phyloP scores from a whole-genome alignment of 805 yeast genomes.

The Citeromyces nyonsensis region DNA sequence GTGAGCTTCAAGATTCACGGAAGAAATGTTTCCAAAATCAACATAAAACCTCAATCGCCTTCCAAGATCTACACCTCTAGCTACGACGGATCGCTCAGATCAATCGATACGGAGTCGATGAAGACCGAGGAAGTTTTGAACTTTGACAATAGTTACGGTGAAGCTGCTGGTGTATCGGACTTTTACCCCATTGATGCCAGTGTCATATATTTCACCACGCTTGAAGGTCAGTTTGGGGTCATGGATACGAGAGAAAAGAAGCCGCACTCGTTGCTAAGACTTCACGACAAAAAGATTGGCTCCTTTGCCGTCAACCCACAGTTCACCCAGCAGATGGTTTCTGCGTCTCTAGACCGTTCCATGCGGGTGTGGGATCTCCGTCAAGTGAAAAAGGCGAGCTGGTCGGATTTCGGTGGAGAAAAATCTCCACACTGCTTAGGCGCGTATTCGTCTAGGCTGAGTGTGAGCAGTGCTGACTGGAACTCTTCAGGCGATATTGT shows the following conservation, averaged over 20 bases:
- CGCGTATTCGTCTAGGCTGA: conserved; percentile 55
- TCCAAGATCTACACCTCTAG: conserved; percentile 53
- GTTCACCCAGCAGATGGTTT: conserved; percentile 49
- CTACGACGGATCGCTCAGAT: conserved; percentile 79
- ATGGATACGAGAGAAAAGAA: conserved; percentile 43
- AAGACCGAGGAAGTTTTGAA: conserved; percentile 48
- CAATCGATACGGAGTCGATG: conserved; percentile 48
- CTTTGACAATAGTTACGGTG: conserved; percentile 33
- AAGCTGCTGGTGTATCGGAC: conserved; percentile 61
- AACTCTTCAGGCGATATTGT: conserved; percentile 53
- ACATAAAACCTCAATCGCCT: conserved; percentile 31
- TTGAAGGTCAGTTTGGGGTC: conserved; percentile 66
- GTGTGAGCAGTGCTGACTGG: conserved; percentile 81
- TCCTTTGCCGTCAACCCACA: conserved; percentile 72
- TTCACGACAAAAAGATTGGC: conserved; percentile 88
- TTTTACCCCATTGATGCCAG: conserved; percentile 42
- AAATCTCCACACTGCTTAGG: conserved; percentile 39
- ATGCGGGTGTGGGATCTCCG: conserved; percentile 82
- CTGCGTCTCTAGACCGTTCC: conserved; percentile 82
- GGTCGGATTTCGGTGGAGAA: conserved; percentile 41
- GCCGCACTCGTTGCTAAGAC: conserved; percentile 25
- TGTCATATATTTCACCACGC: conserved; percentile 56
- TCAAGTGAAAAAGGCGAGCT: conserved; percentile 23
- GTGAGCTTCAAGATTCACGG: conserved; percentile 63
- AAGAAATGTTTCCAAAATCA: conserved; percentile 50